Evolutionary conservation across 2,329 filamentous ascomycete genomes (phyloP).

Genomic region (Trichoderma endophyticum): DNA sequence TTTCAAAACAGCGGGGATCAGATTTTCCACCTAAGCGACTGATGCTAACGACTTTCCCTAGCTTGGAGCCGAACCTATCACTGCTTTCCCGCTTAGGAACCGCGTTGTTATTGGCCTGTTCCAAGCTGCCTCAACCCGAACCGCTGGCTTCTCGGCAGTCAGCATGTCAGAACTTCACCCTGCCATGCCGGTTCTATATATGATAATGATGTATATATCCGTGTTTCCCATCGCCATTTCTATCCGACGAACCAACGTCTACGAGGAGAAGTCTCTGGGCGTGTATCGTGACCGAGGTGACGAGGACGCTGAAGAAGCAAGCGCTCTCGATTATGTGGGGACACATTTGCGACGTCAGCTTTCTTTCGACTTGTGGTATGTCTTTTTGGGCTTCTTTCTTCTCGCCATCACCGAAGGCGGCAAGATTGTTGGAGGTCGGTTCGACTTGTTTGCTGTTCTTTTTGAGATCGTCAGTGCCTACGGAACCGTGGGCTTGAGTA

Average conservation of each 20-base stretch:
- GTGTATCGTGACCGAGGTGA: slow-evolving; percentile 57
- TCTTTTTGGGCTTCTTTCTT: slow-evolving; percentile 90
- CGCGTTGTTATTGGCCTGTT: slow-evolving; percentile 85
- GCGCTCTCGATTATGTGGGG: slow-evolving; percentile 77
- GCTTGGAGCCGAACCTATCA: slow-evolving; percentile 70
- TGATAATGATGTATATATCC: slow-evolving; percentile 99
- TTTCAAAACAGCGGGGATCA: too few relatives aligned
- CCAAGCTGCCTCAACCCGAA: slow-evolving; percentile 84
- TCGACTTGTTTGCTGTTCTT: slow-evolving; percentile 66
- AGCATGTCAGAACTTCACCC: slow-evolving; percentile 77
- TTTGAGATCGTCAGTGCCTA: slow-evolving; percentile 91
- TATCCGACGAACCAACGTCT: slow-evolving; percentile 90
- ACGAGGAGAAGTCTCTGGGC: slow-evolving; percentile 84
- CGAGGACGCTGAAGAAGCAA: slow-evolving; percentile 48
- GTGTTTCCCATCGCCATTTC: slow-evolving; percentile 96
- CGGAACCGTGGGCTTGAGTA: slow-evolving; percentile 86
- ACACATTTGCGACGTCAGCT: slow-evolving; percentile 89
- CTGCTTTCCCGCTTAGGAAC: slow-evolving; percentile 64
- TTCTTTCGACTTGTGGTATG: slow-evolving; percentile 96
- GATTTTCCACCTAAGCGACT: not conserved
- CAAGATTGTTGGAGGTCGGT: slow-evolving; percentile 60
- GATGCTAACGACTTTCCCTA: slow-evolving; percentile 34
- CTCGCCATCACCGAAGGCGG: slow-evolving; percentile 82
- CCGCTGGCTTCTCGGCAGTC: slow-evolving; percentile 83
- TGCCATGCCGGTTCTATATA: slow-evolving; percentile 86